These are phyloP conservation scores for Lipomyces starkeyi DNA, from an alignment of 805 yeast genomes.

Conservation along the genomic window DNA sequence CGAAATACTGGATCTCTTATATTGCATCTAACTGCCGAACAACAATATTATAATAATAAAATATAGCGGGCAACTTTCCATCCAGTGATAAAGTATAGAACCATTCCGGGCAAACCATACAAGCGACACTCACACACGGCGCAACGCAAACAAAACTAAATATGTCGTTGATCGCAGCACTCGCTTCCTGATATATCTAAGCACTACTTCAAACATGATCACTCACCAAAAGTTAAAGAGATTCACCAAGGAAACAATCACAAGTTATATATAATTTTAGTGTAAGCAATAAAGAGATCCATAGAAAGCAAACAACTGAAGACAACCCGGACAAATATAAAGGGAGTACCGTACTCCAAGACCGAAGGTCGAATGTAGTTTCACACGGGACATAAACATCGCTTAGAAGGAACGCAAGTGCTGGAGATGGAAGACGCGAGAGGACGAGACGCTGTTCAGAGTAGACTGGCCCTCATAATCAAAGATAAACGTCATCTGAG, in stretches of 20 bases:
- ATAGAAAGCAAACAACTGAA: background rate
- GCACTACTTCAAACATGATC: background rate
- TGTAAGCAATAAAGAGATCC: background rate
- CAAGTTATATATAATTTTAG: background rate
- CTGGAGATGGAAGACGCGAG: background rate
- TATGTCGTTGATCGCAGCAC: background rate
- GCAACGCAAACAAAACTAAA: background rate
- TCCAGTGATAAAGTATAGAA: background rate
- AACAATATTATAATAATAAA: background rate
- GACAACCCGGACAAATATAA: background rate
- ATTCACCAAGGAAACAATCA: background rate
- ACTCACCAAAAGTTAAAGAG: background rate
- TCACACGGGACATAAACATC: background rate
- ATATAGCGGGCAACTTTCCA: background rate
- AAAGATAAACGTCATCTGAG: background rate
- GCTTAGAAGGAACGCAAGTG: slow-evolving; percentile 1
- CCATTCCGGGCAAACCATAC: background rate
- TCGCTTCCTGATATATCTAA: background rate
- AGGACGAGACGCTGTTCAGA: background rate
- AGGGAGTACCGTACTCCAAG: background rate
- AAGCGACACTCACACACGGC: background rate
- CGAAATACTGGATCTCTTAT: background rate
- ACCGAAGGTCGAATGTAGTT: background rate
- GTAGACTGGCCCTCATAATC: background rate
- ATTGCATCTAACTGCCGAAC: slow-evolving; percentile 1